These are phyloP conservation scores for Aplosporella prunicola DNA, from an alignment of 2,329 filamentous ascomycete species.

Conservation along the genomic window DNA sequence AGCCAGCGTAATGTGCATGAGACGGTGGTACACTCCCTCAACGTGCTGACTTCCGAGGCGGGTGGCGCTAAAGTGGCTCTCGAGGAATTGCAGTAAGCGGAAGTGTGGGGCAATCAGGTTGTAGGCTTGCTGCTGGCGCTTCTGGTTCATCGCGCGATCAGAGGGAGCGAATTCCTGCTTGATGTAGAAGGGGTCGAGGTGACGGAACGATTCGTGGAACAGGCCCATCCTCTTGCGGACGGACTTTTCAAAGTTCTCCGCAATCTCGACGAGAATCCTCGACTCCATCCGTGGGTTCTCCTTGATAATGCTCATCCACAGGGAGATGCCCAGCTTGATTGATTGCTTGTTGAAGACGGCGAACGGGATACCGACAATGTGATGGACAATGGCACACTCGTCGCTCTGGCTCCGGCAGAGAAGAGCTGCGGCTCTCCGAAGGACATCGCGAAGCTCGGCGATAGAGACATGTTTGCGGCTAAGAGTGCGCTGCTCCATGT, in stretches of 20 bases:
- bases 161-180: conserved; percentile 90
- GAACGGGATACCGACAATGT: conserved; percentile 89
- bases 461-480: conserved; percentile 62
- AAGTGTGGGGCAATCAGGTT: conserved; percentile 80
- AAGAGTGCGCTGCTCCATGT: conserved; percentile 62
- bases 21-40: conserved; percentile 69
- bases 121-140: conserved; percentile 68
- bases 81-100: conserved; percentile 76
- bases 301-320: conserved; percentile 96
- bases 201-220: conserved; percentile 58
- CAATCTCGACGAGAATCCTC: conserved; percentile 75
- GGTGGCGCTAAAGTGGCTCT: conserved; percentile 89
- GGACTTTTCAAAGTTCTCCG: conserved; percentile 82
- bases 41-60: conserved; percentile 75
- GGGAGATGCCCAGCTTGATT: conserved; percentile 86
- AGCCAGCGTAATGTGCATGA: conserved; percentile 70
- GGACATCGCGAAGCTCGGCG: conserved; percentile 66
- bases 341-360: conserved; percentile 87
- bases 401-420: conserved; percentile 70
- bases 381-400: conserved; percentile 70
- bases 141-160: conserved; percentile 64
- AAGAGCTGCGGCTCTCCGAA: conserved; percentile 76
- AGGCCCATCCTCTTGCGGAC: conserved; percentile 69
- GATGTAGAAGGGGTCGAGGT: conserved; percentile 71
- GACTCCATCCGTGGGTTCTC: conserved; percentile 86